Evolutionary conservation across 2,329 filamentous ascomycete genomes (phyloP), one percentile per base, ranked within the genome.

Genomic region (Balansia obtecta): DNA sequence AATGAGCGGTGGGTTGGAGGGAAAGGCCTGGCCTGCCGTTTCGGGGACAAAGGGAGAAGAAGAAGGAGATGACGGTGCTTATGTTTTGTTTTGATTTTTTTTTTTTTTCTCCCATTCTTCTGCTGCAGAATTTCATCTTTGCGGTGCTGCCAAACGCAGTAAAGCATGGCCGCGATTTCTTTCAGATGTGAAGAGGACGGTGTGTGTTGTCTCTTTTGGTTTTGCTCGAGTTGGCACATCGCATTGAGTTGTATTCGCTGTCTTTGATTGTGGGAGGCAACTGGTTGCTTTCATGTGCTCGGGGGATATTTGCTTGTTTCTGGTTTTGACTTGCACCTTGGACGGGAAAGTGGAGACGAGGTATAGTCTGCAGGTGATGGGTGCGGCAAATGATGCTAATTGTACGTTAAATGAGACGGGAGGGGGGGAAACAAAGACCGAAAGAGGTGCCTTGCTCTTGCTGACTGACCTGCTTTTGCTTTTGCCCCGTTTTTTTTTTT

Each of bases 301-400:
- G 13, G 20, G 4, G 11, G 9, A 42, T 50, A 46, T 42, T 50
- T 50, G 49, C 49, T 50, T 50, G 49, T 50, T 47, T 50, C 30
- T 42, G 30, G 33, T 46, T 46, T 32, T 22, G 2, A 4, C 20
- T 22, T 22, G 20, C 20, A 22, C 42, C 48, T 40, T 41, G 38
- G 37, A 47, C 37, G 2, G 2, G 37, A 44, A 3, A 39, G 47
- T 44, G 47, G 47, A 16, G 40, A 16, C 16, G 8, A 13, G 13
- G 42, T 9, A 5, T 27, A 7, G 34, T 15, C 34, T 37, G 34
- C 34, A 37, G 34, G 1, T 37, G 37, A 18, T 15, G 4, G 20
- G 13, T 27, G 9, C 8, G 7, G 44, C 13, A 18, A 3, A 39
- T 38, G 38, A 30, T 18, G 32, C 20, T n/a, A 33, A 34, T 46